Evolutionary conservation across 148 eudicot genomes (phyloP).

Genomic region (Camellia lanceoleosa): DNA sequence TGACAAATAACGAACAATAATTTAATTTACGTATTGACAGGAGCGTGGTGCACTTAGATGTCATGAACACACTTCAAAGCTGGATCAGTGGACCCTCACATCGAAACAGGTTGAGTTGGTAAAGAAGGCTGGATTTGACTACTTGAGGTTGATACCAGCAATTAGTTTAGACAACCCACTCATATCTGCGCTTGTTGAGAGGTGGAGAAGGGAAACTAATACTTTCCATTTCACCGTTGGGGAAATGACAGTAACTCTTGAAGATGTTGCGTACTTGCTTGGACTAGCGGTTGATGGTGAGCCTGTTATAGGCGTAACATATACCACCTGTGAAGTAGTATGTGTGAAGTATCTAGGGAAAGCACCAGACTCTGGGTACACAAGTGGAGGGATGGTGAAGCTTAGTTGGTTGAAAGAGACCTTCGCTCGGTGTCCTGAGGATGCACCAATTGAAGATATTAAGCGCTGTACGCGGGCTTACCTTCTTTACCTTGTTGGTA

Average conservation of each 20-base stretch:
- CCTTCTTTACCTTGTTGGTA: slow-evolving; percentile 94
- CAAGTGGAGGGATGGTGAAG: slow-evolving; percentile 98
- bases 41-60: slow-evolving; percentile 99
- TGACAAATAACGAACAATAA: neutral
- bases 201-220: slow-evolving; percentile 97
- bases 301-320: slow-evolving; percentile 95
- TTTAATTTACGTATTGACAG: slow-evolving; percentile 35
- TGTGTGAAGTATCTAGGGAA: slow-evolving; percentile 73
- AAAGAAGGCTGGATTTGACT: slow-evolving; percentile 84
- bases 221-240: slow-evolving; percentile 92
- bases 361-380: slow-evolving; percentile 85
- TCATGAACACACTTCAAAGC: slow-evolving; percentile 99
- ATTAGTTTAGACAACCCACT: slow-evolving; percentile 94
- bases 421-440: slow-evolving; percentile 74
- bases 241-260: slow-evolving; percentile 97
- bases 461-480: slow-evolving; percentile 81
- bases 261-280: slow-evolving; percentile 90
- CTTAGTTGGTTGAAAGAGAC: slow-evolving; percentile 95
- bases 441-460: slow-evolving; percentile 69
- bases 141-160: slow-evolving; percentile 85
- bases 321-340: slow-evolving; percentile 79
- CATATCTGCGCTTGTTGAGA: slow-evolving; percentile 93
- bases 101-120: slow-evolving; percentile 74
- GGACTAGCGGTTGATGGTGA: slow-evolving; percentile 91
- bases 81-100: slow-evolving; percentile 85